Evolutionary conservation across 2,329 filamentous ascomycete genomes (phyloP).

Genomic region (Cytospora schulzeri): DNA sequence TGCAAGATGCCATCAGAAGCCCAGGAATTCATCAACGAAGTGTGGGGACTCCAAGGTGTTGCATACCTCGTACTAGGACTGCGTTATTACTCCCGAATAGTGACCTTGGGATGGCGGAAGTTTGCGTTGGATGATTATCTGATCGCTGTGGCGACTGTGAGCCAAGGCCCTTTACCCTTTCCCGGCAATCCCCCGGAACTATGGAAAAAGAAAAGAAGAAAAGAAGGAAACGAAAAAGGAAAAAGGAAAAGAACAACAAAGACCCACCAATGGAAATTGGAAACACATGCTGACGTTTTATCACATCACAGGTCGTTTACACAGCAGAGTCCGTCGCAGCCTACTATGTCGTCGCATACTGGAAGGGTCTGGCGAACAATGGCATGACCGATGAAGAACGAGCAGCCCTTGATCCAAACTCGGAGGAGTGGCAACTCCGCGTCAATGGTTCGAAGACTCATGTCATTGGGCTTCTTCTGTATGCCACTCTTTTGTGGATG

Average conservation of each 20-base stretch:
- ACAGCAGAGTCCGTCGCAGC: constrained; percentile 34
- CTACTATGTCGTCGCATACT: constrained; percentile 32
- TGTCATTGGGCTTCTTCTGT: constrained; percentile 53
- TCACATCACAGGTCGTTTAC: constrained; percentile 28
- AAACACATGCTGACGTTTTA: not conserved
- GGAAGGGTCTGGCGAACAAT: constrained; percentile 36
- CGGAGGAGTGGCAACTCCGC: constrained; percentile 45
- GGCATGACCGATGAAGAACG: constrained; percentile 52
- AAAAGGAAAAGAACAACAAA: too few relatives aligned
- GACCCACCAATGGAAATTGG: not conserved
- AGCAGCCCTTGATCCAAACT: constrained; percentile 41
- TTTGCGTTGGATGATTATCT: constrained; percentile 32
- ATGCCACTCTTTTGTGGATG: constrained; percentile 53
- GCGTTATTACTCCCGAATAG: constrained; percentile 32
- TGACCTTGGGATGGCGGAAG: constrained; percentile 28
- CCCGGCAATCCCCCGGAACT: not conserved
- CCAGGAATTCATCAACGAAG: constrained; percentile 31
- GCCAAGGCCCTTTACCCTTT: not conserved
- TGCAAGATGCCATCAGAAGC: constrained; percentile 22
- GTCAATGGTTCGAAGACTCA: constrained; percentile 57
- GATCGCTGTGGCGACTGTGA: constrained; percentile 31
- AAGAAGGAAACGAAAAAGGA: too few relatives aligned
- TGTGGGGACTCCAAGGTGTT: constrained; percentile 33
- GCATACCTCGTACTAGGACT: constrained; percentile 31
- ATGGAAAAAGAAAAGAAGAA: not conserved